A percentile compares a stretch with the other conserved stretches of the same genome.
Conservation (phyloP, 1,284 basidiomycete genomes). For the Trichosporon asahii region DNA sequence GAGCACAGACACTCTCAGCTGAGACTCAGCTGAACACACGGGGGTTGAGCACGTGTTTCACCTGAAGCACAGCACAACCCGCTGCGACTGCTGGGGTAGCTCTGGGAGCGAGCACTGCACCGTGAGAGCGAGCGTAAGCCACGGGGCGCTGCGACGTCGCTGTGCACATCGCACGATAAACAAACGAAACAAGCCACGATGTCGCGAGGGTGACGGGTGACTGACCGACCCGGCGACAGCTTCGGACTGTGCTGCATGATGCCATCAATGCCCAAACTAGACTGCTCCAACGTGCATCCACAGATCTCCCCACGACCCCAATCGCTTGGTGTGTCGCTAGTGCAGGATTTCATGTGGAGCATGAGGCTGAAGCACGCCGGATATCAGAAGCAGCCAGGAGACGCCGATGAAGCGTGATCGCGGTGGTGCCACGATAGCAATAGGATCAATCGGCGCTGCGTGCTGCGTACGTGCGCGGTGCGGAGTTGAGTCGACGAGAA, state of each 20-base stretch:
- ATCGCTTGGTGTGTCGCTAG: not conserved
- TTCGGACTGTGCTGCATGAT: not conserved
- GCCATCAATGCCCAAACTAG: not conserved
- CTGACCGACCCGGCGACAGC: not conserved
- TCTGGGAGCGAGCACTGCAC: not conserved
- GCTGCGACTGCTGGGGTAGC: not conserved
- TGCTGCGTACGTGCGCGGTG: not conserved
- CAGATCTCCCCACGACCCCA: not conserved
- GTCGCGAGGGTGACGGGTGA: not conserved
- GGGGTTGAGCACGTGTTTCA: not conserved
- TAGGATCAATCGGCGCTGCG: not conserved
- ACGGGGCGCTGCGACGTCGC: not conserved
- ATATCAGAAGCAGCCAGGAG: not conserved
- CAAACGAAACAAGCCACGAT: not conserved
- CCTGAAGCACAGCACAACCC: not conserved
- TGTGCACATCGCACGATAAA: not conserved
- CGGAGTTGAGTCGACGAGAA: not conserved
- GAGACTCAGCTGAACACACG: conserved; percentile 8
- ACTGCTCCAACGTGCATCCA: not conserved
- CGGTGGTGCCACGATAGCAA: not conserved
- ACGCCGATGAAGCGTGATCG: not conserved
- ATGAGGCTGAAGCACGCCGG: not conserved
- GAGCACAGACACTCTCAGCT: not conserved
- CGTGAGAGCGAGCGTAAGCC: not conserved
- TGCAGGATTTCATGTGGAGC: not conserved